These are phyloP conservation scores for Exobasidium cylindrosporum DNA, from an alignment of 1,284 basidiomycete genomes.

Conservation along the genomic window DNA sequence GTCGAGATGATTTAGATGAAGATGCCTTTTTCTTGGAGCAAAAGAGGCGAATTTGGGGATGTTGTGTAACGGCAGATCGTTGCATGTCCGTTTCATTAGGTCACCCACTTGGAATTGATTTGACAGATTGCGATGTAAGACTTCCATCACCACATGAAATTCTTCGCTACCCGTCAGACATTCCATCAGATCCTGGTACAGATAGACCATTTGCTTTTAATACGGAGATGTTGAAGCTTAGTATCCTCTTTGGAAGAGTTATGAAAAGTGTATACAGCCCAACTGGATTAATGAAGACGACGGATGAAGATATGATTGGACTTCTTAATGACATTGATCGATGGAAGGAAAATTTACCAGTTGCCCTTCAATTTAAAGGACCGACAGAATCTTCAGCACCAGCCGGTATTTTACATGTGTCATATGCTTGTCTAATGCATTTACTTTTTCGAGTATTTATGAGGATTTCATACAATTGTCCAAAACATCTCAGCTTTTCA, in stretches of 20 bases:
- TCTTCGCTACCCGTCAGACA: conserved; percentile 33
- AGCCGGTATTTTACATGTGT: conserved; percentile 44
- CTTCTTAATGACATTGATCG: conserved; percentile 45
- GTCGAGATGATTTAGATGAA: conserved; percentile 39
- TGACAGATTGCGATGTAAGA: conserved; percentile 51
- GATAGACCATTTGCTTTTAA: conserved; percentile 48
- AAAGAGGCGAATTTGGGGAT: conserved; percentile 48
- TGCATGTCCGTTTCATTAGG: conserved; percentile 41
- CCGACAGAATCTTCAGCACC: conserved; percentile 25
- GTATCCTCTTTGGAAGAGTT: conserved; percentile 49
- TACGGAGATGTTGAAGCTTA: conserved; percentile 51
- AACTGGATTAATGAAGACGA: conserved; percentile 49
- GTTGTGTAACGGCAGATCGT: conserved; percentile 48
- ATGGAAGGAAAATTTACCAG: conserved; percentile 40
- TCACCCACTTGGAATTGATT: conserved; percentile 45
- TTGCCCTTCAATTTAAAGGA: conserved; percentile 33
- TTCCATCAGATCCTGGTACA: conserved; percentile 27
- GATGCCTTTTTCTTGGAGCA: conserved; percentile 46
- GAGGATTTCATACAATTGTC: conserved; percentile 51
- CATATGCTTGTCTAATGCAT: conserved; percentile 41
- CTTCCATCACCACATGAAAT: conserved; percentile 47
- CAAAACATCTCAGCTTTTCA: conserved; percentile 46
- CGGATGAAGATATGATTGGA: conserved; percentile 45
- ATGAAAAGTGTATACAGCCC: conserved; percentile 54
- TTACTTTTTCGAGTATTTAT: conserved; percentile 51